phyloP scores from a whole-genome alignment of 192 early-diverging fungal genomes.

The Chytriomyces hyalinus region DNA sequence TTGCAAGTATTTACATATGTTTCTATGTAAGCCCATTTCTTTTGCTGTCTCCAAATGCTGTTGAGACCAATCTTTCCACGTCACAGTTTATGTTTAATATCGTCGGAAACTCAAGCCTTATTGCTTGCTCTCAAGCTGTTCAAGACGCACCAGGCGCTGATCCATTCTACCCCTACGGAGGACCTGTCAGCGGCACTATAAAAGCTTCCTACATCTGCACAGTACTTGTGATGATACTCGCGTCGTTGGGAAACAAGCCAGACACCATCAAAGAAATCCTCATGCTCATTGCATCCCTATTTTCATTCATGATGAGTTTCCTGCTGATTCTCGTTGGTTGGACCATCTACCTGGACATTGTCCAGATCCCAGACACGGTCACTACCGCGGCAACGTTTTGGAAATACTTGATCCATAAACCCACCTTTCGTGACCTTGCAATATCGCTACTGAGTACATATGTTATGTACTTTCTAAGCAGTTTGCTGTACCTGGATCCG shows the following conservation, averaged over 20 bases:
- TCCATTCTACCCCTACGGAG: constrained; percentile 78
- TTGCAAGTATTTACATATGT: constrained; percentile 60
- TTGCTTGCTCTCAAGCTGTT: constrained; percentile 4
- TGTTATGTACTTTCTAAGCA: constrained; percentile 47
- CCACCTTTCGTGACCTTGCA: constrained; percentile 47
- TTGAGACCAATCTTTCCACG: background rate
- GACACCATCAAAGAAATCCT: constrained; percentile 68
- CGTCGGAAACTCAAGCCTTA: constrained; percentile 14
- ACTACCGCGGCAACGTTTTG: constrained; percentile 7
- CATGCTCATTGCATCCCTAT: constrained; percentile 68
- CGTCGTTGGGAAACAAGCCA: constrained; percentile 55
- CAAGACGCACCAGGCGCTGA: constrained; percentile 1
- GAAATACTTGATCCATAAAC: constrained; percentile 10
- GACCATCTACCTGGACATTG: constrained; percentile 21
- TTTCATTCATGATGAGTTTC: constrained; percentile 78
- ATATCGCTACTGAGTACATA: constrained; percentile 48
- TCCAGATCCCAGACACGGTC: constrained; percentile 25
- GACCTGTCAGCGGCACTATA: constrained; percentile 42
- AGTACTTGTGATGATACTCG: constrained; percentile 50
- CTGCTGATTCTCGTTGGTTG: constrained; percentile 58
- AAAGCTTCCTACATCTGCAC: constrained; percentile 41
- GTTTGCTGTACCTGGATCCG: constrained; percentile 48
- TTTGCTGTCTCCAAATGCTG: background rate
- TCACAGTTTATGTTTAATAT: constrained; percentile 31
- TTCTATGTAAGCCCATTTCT: constrained; percentile 54